A percentile compares a stretch with the other conserved stretches of the same genome.
Conservation (phyloP, 441 rosid species). For the Adansonia rubrostipa region DNA sequence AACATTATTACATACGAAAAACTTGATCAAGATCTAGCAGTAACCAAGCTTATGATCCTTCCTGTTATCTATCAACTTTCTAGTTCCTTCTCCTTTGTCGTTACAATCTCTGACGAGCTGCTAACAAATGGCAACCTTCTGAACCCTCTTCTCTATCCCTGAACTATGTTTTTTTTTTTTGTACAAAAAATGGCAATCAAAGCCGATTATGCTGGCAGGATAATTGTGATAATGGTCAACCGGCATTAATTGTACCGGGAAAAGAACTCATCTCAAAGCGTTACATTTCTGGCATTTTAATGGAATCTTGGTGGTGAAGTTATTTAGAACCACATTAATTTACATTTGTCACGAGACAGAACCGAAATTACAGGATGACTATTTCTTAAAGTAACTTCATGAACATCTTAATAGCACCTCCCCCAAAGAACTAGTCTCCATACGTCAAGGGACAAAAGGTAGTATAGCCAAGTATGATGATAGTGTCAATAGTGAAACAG, state of each 20-base stretch:
- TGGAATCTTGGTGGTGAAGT: neutral
- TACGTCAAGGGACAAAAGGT: neutral
- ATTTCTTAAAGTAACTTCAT: neutral
- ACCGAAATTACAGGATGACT: neutral
- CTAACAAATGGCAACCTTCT: neutral
- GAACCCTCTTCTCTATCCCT: no score
- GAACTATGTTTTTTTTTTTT: no score
- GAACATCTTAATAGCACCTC: neutral
- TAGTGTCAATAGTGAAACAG: neutral
- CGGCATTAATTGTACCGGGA: conserved; percentile 21
- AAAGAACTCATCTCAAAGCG: neutral
- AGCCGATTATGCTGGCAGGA: conserved; percentile 19
- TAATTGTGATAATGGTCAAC: conserved; percentile 6
- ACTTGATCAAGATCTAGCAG: neutral
- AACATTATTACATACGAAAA: neutral
- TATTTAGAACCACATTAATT: conserved; percentile 8
- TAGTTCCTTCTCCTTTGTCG: neutral
- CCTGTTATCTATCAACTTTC: neutral
- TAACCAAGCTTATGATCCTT: neutral
- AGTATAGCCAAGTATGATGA: no score
- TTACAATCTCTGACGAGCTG: neutral
- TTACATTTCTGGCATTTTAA: neutral
- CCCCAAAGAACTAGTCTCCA: neutral
- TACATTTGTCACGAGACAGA: neutral
- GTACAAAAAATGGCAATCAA: neutral